phyloP scores from a whole-genome alignment of 768 basidiomycete species.

The Leccinum boreale region DNA sequence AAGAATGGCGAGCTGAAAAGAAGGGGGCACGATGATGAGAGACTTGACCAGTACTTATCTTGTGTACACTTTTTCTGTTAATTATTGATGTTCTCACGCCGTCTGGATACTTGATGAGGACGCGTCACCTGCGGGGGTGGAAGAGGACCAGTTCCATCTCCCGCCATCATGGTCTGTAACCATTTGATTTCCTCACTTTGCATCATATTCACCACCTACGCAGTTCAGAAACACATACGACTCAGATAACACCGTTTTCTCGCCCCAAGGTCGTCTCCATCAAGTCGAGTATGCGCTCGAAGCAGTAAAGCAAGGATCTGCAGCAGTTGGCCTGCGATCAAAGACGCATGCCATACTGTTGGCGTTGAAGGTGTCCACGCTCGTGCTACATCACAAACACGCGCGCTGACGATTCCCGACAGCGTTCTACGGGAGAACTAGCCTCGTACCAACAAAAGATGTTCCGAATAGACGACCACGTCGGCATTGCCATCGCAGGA shows the following conservation, averaged over 20 bases:
- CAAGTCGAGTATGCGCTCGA: slow-evolving; percentile 99
- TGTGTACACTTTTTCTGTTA: slow-evolving; percentile 5
- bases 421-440: slow-evolving; percentile 97
- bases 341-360: slow-evolving; percentile 93
- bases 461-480: slow-evolving; percentile 99
- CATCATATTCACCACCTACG: slow-evolving; percentile 1
- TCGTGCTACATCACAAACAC: background rate
- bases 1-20: slow-evolving; percentile 85
- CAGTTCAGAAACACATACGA: slow-evolving; percentile 97
- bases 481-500: slow-evolving; percentile 99
- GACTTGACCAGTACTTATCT: slow-evolving; percentile 5
- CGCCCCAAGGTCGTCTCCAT: slow-evolving; percentile 93
- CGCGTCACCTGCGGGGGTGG: slow-evolving; percentile 31
- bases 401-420: slow-evolving; percentile 5
- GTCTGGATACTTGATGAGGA: slow-evolving; percentile 20
- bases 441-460: slow-evolving; percentile 99
- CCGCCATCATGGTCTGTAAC: slow-evolving; percentile 31
- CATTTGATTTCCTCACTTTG: background rate
- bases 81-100: slow-evolving; percentile 19
- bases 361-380: slow-evolving; percentile 75
- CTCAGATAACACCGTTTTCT: slow-evolving; percentile 97
- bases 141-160: slow-evolving; percentile 3
- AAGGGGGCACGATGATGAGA: slow-evolving; percentile 52
- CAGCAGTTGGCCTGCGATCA: slow-evolving; percentile 94
- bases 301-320: slow-evolving; percentile 99